Evolutionary conservation across 768 basidiomycete species (phyloP).

Genomic region (Tylopilus vinaceipallidus): DNA sequence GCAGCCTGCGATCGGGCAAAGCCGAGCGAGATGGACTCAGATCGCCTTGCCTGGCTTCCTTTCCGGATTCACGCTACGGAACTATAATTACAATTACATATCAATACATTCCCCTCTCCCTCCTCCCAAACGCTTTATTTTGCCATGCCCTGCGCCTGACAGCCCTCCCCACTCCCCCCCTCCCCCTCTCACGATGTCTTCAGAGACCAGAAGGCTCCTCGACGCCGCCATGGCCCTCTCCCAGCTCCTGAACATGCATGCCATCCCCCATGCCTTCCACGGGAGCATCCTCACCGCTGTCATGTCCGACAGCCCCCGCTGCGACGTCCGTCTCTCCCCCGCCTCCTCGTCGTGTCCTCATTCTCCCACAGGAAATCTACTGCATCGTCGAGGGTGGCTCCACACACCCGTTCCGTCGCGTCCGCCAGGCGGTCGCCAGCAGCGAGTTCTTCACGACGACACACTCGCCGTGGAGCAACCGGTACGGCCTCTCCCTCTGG

Average conservation of each 20-base stretch:
- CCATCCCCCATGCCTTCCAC: constrained; percentile 79
- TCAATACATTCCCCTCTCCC: constrained; percentile 38
- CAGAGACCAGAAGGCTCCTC: constrained; percentile 70
- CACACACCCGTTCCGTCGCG: constrained; percentile 73
- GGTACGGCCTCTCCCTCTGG: constrained; percentile 42
- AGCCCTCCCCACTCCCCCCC: constrained; percentile 19
- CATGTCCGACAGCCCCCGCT: constrained; percentile 59
- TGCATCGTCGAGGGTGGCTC: constrained; percentile 81
- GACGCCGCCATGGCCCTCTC: constrained; percentile 80
- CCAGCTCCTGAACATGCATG: constrained; percentile 49
- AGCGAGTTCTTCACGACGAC: constrained; percentile 63
- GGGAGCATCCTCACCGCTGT: constrained; percentile 71
- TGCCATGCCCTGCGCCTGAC: constrained; percentile 52
- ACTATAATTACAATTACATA: constrained; percentile 57
- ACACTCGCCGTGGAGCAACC: constrained; percentile 83
- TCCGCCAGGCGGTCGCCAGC: constrained; percentile 69
- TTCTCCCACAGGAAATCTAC: constrained; percentile 64
- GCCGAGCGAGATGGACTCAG: constrained; percentile 28
- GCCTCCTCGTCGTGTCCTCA: constrained; percentile 10
- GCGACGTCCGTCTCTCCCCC: constrained; percentile 51
- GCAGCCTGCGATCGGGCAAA: constrained; percentile 24
- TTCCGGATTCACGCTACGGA: constrained; percentile 44
- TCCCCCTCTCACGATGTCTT: constrained; percentile 45
- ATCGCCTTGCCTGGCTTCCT: constrained; percentile 30
- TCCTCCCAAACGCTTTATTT: constrained; percentile 40